Base-by-base conservation (phyloP, 306 rosid genomes). In the Corylus avellana region DNA sequence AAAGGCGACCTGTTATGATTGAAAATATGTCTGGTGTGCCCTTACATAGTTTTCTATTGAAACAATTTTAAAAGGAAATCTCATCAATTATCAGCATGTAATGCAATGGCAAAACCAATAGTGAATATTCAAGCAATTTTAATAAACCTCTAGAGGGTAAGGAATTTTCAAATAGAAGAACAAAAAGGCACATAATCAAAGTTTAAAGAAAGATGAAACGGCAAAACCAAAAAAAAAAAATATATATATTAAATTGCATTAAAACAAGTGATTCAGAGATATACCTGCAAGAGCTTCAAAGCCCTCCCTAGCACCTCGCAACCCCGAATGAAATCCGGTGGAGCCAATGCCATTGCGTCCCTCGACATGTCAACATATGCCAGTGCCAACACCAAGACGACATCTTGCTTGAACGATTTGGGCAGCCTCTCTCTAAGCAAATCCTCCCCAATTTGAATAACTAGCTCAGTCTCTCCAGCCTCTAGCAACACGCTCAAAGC, bases 301-400 rank as follows among this genome's bases (percentile, higher is more conserved):
- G 96, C 98, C 87, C 97, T 93, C 88, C 89, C 99, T 2, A 95
- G 97, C 77, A 93, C 89, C 72, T 95, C 98, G 62, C 98, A 91
- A 9, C 96, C 97, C 7, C 55, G 86, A 81, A 93, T 79, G 75
- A 93, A 90, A 88, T 91, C 94, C 0, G 98, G 97, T 0, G 97
- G 93, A 3, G 92, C 74, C 79, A 93, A 84, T 58, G 90, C 94
- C 97, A 95, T 95, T 27, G 92, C 97, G 27, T 93, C 99, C 88
- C 99, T 90, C 2, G 99, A 93, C 78, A 93, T 47, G 79, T 93
- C 98, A 59, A 95, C 96, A 47, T 80, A 95, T 59, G 99, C 94
- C 12, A 95, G 98, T 0, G 96, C 92, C 97, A 93, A 82, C 42
- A 89, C 92, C 90, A 95, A 85, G 69, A 95, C 93, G 29, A 95